Base-by-base conservation (phyloP, 495 filamentous ascomycete genomes). In the Aspergillus egyptiacus region DNA sequence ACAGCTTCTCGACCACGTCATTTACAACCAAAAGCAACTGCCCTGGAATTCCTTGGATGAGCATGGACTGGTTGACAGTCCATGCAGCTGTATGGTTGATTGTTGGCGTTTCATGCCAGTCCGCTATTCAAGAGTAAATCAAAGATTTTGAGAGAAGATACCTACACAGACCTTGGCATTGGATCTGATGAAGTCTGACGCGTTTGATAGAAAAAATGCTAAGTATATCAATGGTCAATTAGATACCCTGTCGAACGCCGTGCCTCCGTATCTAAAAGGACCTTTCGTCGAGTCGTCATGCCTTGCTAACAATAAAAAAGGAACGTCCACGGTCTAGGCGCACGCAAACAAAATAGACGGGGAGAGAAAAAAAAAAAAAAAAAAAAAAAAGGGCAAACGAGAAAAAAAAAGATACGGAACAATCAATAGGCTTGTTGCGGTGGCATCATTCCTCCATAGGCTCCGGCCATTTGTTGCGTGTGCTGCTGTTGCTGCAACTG, bases 401-500 rank as follows among this genome's bases (percentile, higher is more conserved):
- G n/a, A n/a, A n/a, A n/a, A n/a, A n/a, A n/a, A 52, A 46, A 44
- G 36, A 36, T 23, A 35, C 24, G 49, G 20, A 30, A 22, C 27
- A 33, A 18, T 19, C 59, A 70, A 53, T 73, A 73, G 19, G 68
- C 60, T 17, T 65, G 57, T 42, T 73, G 69, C 25, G 66, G 61
- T 7, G 68, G 62, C 40, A 66, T 60, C 62, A 72, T 71, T 10
- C 68, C 67, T 33, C 69, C 69, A 56, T 72, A 71, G 11, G 50
- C 56, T 7, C 68, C 69, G 14, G 66, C 52, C 62, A 71, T 67
- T 57, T 70, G 64, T 28, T 56, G 65, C 36, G n/a, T n/a, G n/a
- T 67, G 67, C 30, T 58, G 59, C 43, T 71, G 68, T 37, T 70
- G 68, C 22, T 67, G 75, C 58, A 78, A 65, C 50, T 79, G 74